phyloP scores from a whole-genome alignment of 2,329 filamentous ascomycete species.

The Xylaria sp. region DNA sequence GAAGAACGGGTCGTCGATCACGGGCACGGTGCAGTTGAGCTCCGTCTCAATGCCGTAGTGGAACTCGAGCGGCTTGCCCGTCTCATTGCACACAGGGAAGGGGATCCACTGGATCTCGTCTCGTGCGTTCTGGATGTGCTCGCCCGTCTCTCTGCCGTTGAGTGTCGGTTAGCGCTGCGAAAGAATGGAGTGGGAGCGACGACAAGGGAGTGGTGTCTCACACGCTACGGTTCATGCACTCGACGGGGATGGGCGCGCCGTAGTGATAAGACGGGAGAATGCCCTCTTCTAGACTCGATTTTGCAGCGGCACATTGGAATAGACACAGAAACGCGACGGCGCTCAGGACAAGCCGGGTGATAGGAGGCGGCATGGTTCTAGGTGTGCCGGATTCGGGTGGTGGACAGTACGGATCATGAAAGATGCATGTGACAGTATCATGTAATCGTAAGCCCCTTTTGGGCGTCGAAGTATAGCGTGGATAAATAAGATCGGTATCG shows the following conservation, averaged over 20 bases:
- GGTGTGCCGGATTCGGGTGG: conserved; percentile 11
- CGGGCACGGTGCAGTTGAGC: conserved; percentile 81
- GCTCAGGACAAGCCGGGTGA: conserved; percentile 29
- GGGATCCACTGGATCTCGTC: conserved; percentile 91
- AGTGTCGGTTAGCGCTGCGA: conserved; percentile 6
- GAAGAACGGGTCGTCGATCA: conserved; percentile 80
- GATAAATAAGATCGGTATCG: neutral
- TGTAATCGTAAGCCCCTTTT: neutral
- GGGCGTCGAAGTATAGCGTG: neutral
- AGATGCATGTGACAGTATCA: conserved; percentile 13
- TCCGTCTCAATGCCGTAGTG: conserved; percentile 83
- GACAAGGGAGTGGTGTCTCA: conserved; percentile 46
- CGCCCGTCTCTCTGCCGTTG: conserved; percentile 74
- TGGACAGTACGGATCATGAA: neutral
- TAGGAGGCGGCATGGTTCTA: conserved; percentile 34
- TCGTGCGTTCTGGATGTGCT: conserved; percentile 81
- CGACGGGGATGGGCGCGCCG: conserved; percentile 70
- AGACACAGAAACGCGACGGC: conserved; percentile 24
- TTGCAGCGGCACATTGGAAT: conserved; percentile 24
- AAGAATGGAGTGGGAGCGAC: no score
- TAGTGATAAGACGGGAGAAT: conserved; percentile 67
- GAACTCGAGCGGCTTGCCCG: conserved; percentile 79
- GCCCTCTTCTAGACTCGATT: conserved; percentile 43
- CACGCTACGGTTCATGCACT: conserved; percentile 77
- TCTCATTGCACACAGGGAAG: conserved; percentile 91